Conservation (phyloP, 2,329 filamentous ascomycete species). For the Cadophora sp. region DNA sequence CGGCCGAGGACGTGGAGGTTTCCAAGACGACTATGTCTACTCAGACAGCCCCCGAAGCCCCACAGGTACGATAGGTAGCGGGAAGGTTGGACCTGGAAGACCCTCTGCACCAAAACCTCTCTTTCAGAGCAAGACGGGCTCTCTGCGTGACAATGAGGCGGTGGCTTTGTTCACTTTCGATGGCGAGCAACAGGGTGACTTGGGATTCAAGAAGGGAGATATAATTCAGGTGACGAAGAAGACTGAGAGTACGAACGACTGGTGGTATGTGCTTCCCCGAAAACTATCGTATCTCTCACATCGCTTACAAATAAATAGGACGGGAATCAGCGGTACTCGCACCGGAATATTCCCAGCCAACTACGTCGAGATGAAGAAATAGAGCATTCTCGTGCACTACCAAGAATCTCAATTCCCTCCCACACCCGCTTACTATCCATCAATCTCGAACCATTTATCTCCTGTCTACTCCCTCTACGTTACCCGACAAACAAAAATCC, state of each 20-base stretch:
- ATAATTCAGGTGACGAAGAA: conserved; percentile 94
- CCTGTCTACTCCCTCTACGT: not conserved
- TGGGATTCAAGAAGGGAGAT: conserved; percentile 97
- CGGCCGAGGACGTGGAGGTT: conserved; percentile 50
- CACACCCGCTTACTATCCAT: not conserved
- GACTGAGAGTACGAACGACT: conserved; percentile 92
- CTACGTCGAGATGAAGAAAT: conserved; percentile 72
- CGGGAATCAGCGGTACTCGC: conserved; percentile 81
- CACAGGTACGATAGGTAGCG: conserved; percentile 46
- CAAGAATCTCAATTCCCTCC: not conserved
- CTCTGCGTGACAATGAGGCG: conserved; percentile 77
- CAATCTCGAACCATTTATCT: not conserved
- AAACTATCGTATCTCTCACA: not conserved
- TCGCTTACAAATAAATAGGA: conserved; percentile 60
- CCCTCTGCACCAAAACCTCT: conserved; percentile 91
- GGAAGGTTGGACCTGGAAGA: conserved; percentile 66
- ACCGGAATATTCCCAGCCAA: conserved; percentile 94
- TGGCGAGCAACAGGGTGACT: conserved; percentile 87
- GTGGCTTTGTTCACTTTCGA: conserved; percentile 94
- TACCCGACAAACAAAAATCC: not conserved
- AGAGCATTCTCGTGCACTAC: conserved; percentile 12
- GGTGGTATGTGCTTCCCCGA: conserved; percentile 70
- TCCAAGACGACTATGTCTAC: conserved; percentile 60
- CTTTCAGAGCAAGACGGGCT: conserved; percentile 66
- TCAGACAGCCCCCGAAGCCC: conserved; percentile 52